Evolutionary conservation across 2,329 filamentous ascomycete species (phyloP), one percentile per base, ranked within the genome.

Genomic region (Anthostomella pinea): DNA sequence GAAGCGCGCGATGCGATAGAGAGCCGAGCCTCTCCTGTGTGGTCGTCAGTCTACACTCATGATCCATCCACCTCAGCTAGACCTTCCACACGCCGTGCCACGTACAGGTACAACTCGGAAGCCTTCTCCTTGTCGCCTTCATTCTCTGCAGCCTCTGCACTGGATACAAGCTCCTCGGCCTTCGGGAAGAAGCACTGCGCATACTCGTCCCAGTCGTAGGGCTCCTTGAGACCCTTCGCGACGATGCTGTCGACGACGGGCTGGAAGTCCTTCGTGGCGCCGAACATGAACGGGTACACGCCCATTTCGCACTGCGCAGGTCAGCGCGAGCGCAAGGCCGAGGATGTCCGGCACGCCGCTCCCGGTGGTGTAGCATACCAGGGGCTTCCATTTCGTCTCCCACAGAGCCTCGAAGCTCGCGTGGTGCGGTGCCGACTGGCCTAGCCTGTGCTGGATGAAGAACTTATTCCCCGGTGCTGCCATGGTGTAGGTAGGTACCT

Each of bases 261-360:
- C 38, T 62, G 48, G 39, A 63, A 62, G 38, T 62, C 60, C 24
- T 44, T 27, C 18, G 47, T 49, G 6, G 41, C 35, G 6, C 56
- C 58, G 34, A 57, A 61, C 55, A 62, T 62, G 44, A 63, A 63
- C 5, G 59, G 60, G 48, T 63, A 63, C n/a, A 62, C 33, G 5
- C 59, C 59, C 54, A 48, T 52, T 30, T 59, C 42, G 15, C 54
- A 57, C 55, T 57, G 20, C 6, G 8, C 17, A n/a, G 8, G 13
- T 40, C 16, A 46, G 26, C 16, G 36, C 27, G n/a, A 10, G 11
- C 20, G 3, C 4, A 24, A 13, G 15, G 8, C 16, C 6, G 7
- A 15, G 14, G 10, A 21, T 28, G 19, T 19, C n/a, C n/a, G 15
- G 13, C 13, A 11, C n/a, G n/a, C n/a, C n/a, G n/a, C n/a, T n/a